These are phyloP conservation scores for Candida ipomoeae DNA, from an alignment of 805 yeast genomes.

Conservation along the genomic window DNA sequence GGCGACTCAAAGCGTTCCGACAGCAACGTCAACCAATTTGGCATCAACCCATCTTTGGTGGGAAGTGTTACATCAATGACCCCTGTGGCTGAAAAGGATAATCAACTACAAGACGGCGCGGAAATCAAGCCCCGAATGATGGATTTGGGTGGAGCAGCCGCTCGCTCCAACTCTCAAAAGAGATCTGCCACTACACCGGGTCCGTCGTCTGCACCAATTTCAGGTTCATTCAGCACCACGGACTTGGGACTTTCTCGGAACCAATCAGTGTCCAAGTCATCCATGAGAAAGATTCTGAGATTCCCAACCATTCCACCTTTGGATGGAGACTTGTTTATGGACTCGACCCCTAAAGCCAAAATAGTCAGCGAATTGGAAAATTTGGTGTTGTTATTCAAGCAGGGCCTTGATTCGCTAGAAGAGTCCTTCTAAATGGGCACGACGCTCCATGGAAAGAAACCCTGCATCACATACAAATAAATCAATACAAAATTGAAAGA, in stretches of 20 bases:
- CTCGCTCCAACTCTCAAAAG: slow-evolving; percentile 1
- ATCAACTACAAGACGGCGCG: slow-evolving; percentile 11
- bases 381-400: slow-evolving; percentile 35
- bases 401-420: slow-evolving; percentile 41
- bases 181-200: slow-evolving; percentile 5
- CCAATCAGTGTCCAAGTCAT: neutral
- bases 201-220: slow-evolving; percentile 13
- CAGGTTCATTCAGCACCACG: slow-evolving; percentile 5
- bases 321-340: slow-evolving; percentile 35
- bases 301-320: slow-evolving; percentile 38
- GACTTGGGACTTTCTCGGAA: neutral
- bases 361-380: slow-evolving; percentile 34
- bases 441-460: neutral
- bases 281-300: slow-evolving; percentile 9
- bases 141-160: slow-evolving; percentile 4
- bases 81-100: slow-evolving; percentile 63
- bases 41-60: slow-evolving; percentile 52
- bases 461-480: neutral
- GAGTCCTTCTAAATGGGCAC: slow-evolving; percentile 4
- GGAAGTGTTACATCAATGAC: slow-evolving; percentile 66
- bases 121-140: slow-evolving; percentile 2
- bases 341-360: slow-evolving; percentile 32
- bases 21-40: slow-evolving; percentile 62
- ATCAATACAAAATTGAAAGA: too few species aligned
- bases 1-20: slow-evolving; percentile 15